Percentiles rank a stretch among this genome's conserved stretches.
These are phyloP conservation scores for Fusarium lateritium DNA, from an alignment of 2,329 filamentous ascomycete genomes.

Conservation along the genomic window DNA sequence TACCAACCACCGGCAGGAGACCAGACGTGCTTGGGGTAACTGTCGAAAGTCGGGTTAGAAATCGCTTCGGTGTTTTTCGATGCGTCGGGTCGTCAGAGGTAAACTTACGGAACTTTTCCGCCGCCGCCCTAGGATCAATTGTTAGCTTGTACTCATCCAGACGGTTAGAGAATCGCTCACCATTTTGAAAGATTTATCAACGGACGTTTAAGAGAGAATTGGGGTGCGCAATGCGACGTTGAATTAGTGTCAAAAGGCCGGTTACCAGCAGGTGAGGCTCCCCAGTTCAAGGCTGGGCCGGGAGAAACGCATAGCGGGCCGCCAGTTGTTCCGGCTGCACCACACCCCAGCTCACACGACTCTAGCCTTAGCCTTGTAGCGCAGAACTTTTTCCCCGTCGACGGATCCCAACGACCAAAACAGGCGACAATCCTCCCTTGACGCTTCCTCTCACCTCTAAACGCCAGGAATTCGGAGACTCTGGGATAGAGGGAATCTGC, in stretches of 20 bases:
- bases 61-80: conserved; percentile 23
- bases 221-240: conserved; percentile 52
- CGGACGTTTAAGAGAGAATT: conserved; percentile 50
- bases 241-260: conserved; percentile 38
- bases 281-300: conserved; percentile 28
- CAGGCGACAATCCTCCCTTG: conserved; percentile 35
- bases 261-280: conserved; percentile 38
- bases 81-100: conserved; percentile 38
- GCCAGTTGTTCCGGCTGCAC: conserved; percentile 46
- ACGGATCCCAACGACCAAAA: conserved; percentile 32
- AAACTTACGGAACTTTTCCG: conserved; percentile 72
- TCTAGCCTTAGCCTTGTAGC: conserved; percentile 44
- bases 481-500: conserved; percentile 37
- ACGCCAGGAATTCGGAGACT: conserved; percentile 30
- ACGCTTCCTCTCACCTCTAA: conserved; percentile 18
- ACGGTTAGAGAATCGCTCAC: conserved; percentile 55
- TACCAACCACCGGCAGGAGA: conserved; percentile 99
- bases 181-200: conserved; percentile 67
- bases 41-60: conserved; percentile 55
- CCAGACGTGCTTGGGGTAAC: conserved; percentile 99
- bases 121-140: conserved; percentile 76
- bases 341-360: conserved; percentile 54
- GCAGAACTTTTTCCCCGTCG: conserved; percentile 56
- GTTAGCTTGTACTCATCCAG: conserved; percentile 56
- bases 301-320: conserved; percentile 42